A percentile compares a stretch with the other conserved stretches of the same genome.
Evolutionary conservation across 495 filamentous ascomycete genomes (phyloP).

Genomic region (Penicillium malachiteum): DNA sequence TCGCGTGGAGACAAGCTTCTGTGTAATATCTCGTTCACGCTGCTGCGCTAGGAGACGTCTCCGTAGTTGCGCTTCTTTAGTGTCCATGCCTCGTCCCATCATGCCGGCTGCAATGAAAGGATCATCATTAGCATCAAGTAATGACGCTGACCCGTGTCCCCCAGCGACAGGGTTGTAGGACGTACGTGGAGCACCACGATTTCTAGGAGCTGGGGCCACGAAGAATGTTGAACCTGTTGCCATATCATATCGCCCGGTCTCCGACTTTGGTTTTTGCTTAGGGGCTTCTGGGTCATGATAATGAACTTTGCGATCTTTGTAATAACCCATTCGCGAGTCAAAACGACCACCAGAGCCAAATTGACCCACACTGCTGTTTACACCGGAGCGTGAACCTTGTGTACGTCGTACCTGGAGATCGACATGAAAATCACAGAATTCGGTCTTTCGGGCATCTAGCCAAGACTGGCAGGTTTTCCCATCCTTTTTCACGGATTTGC

Average conservation of each 20-base stretch:
- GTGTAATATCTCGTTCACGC: conserved; percentile 77
- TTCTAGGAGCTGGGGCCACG: conserved; percentile 45
- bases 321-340: conserved; percentile 47
- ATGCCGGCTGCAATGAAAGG: conserved; percentile 50
- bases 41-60: conserved; percentile 69
- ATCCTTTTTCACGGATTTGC: conserved; percentile 80
- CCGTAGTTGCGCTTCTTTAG: conserved; percentile 66
- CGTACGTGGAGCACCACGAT: conserved; percentile 16
- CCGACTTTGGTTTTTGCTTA: conserved; percentile 39
- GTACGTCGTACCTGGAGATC: conserved; percentile 72
- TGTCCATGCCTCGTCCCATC: conserved; percentile 46
- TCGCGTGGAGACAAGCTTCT: conserved; percentile 57
- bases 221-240: conserved; percentile 58
- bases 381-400: conserved; percentile 71
- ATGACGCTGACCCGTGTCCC: conserved; percentile 54
- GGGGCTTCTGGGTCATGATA: conserved; percentile 22
- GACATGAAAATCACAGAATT: conserved; percentile 92
- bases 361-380: conserved; percentile 59
- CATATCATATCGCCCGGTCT: conserved; percentile 59
- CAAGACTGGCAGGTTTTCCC: conserved; percentile 77
- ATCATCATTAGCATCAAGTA: conserved; percentile 68
- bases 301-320: conserved; percentile 6
- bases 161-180: conserved; percentile 22
- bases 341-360: conserved; percentile 49
- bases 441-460: conserved; percentile 83